Evolutionary conservation across 1,284 basidiomycete genomes (phyloP).

Genomic region (Cryptococcus sp.): DNA sequence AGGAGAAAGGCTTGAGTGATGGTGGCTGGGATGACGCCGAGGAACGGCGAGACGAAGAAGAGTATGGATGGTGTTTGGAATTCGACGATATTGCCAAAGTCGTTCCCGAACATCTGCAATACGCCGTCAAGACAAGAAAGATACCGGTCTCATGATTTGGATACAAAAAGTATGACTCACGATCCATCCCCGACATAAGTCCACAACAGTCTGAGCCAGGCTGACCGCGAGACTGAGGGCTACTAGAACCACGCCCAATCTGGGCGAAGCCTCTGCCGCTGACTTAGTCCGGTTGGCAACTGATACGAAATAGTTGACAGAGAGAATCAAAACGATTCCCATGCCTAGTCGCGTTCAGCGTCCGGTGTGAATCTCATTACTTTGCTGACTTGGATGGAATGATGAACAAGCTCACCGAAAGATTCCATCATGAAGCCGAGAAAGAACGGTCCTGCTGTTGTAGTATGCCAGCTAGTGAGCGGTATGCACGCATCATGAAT

Average conservation of each 20-base stretch:
- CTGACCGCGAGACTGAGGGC: slow-evolving; percentile 17
- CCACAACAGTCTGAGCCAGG: slow-evolving; percentile 22
- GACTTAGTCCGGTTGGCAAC: slow-evolving; percentile 6
- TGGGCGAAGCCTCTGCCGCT: slow-evolving; percentile 4
- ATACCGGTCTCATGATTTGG: no score
- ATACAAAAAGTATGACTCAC: slow-evolving; percentile 15
- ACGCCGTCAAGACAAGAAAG: no score
- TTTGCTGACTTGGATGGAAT: no score
- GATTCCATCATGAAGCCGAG: slow-evolving; percentile 28
- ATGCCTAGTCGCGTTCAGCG: slow-evolving; percentile 12
- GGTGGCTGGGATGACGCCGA: slow-evolving; percentile 27
- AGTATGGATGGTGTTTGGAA: slow-evolving; percentile 18
- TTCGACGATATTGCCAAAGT: slow-evolving; percentile 20
- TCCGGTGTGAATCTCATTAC: no score
- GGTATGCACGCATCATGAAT: no score
- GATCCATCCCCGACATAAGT: slow-evolving; percentile 27
- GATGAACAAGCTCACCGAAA: slow-evolving; percentile 1
- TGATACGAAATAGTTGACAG: slow-evolving; percentile 24
- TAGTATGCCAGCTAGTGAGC: background rate
- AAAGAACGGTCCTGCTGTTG: slow-evolving; percentile 34
- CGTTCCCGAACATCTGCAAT: slow-evolving; percentile 29
- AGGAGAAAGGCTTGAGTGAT: slow-evolving; percentile 35
- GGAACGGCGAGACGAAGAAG: slow-evolving; percentile 32
- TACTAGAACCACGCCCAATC: slow-evolving; percentile 19
- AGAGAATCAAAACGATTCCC: slow-evolving; percentile 33